Evolutionary conservation across 495 filamentous ascomycete genomes (phyloP), one percentile per base, ranked within the genome.

Genomic region (Xanthoparmelia taractica): DNA sequence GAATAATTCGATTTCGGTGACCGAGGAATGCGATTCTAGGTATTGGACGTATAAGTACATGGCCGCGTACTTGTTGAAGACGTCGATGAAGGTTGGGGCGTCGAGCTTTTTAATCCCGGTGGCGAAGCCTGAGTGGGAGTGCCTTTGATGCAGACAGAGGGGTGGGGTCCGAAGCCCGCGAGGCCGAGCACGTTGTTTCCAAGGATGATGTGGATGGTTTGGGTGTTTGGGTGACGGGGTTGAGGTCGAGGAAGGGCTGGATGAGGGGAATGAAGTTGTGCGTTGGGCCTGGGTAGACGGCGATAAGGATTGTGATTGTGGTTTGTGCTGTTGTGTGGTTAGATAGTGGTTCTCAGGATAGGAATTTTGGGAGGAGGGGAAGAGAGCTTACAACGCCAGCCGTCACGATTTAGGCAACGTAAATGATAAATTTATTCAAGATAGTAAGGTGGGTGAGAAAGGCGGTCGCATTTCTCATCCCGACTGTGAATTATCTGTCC

Each of bases 1-100:
- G 56, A 70, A 77, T 5, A 65, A 65, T 27, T 74, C 69, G 15
- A 71, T 61, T 17, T 69, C 62, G 18, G 64, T 40, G 20, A 54
- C 41, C 17, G 41, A 37, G 15, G 58, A 65, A 27, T 63, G 61
- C 50, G 47, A 65, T 1, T 67, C 65, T 47, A 57, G 64, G 34
- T 45, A 45, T 13, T 45, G 20, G 34, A 20, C 52, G 29, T 70
- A n/a, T n/a, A n/a, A n/a, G n/a, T n/a, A 67, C 34, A 36, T 56
- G 34, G 41, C 20, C 17, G 15, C 41, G 41, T 37, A 37, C 4
- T 59, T 41, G 34, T 65, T 61, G 56, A 71, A 73, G 40, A 59
- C 65, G 33, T 61, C 65, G 18, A 61, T 60, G 25, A 56, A 45
- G 2, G 55, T 54, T 20, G 63, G 55, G 8, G 57, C 59, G 47